phyloP scores from a whole-genome alignment of 805 yeast species.

The Sugiyamaella chiloensis region DNA sequence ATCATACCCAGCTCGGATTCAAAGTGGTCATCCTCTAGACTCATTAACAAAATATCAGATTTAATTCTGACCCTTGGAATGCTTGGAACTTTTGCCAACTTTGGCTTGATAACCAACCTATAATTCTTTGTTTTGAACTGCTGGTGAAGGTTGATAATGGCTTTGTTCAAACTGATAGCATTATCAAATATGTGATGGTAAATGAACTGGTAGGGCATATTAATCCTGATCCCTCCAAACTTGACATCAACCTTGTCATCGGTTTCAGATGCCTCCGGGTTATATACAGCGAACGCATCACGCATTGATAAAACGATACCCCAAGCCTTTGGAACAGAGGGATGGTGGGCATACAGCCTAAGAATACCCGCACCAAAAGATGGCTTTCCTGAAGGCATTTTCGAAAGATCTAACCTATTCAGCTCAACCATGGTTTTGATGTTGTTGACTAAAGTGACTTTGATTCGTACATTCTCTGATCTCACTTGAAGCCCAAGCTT shows the following conservation, averaged over 20 bases:
- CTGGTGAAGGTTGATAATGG: constrained; percentile 50
- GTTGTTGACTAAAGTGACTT: constrained; percentile 44
- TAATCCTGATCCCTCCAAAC: constrained; percentile 35
- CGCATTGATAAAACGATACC: constrained; percentile 33
- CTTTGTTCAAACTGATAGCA: constrained; percentile 62
- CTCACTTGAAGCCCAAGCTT: constrained; percentile 29
- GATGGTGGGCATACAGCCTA: constrained; percentile 50
- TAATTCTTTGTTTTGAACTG: constrained; percentile 30
- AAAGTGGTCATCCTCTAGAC: constrained; percentile 86
- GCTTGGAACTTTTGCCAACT: constrained; percentile 28
- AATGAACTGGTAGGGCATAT: constrained; percentile 68
- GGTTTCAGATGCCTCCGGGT: constrained; percentile 6
- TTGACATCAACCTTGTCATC: constrained; percentile 28
- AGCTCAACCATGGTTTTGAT: constrained; percentile 49
- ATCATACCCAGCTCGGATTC: constrained; percentile 68
- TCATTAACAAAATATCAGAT: constrained; percentile 55
- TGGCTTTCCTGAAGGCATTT: constrained; percentile 31
- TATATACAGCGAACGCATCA: constrained; percentile 24
- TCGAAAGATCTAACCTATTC: constrained; percentile 34
- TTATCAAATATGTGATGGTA: constrained; percentile 81
- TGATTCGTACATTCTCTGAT: constrained; percentile 32
- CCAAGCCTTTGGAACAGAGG: constrained; percentile 41
- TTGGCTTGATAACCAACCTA: constrained; percentile 26
- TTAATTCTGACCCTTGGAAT: constrained; percentile 50
- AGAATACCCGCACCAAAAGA: constrained; percentile 35